Percentiles rank a stretch among this genome's conserved stretches.
These are phyloP conservation scores for Cordyceps cateniannulata DNA, from an alignment of 2,329 filamentous ascomycete species.

Conservation along the genomic window DNA sequence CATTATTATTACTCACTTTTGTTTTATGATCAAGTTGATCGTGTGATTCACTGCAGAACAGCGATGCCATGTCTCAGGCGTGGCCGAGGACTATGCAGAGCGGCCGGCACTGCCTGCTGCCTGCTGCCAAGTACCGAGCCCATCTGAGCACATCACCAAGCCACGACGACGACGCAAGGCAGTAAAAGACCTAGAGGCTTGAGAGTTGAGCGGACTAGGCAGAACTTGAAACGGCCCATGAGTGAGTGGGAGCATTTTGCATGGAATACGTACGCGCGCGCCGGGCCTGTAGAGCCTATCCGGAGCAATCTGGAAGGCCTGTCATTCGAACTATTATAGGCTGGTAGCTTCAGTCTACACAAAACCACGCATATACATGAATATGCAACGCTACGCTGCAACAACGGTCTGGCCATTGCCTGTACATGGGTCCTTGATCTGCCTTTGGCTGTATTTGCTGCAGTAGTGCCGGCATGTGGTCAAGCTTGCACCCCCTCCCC, in stretches of 20 bases:
- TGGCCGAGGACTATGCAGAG: background rate
- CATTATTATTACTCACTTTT: background rate
- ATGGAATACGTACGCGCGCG: too few species aligned
- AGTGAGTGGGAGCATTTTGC: background rate
- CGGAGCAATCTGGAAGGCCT: background rate
- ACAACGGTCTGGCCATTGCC: background rate
- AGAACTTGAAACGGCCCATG: background rate
- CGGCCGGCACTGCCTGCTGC: background rate
- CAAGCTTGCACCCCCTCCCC: background rate
- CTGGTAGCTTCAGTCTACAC: background rate
- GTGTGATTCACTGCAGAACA: background rate
- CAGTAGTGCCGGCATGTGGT: background rate
- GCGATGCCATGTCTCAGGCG: background rate
- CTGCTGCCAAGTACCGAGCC: conserved; percentile 1
- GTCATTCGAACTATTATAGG: background rate
- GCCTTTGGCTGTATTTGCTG: background rate
- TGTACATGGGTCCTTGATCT: background rate
- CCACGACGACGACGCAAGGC: background rate
- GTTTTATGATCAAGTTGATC: background rate
- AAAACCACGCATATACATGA: background rate
- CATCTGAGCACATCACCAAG: background rate
- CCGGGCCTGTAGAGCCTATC: background rate
- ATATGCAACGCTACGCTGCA: background rate
- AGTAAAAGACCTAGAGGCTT: background rate
- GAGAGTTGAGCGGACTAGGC: background rate